Conservation (phyloP, 1,139 yeast genomes). For the Candida sp. region DNA sequence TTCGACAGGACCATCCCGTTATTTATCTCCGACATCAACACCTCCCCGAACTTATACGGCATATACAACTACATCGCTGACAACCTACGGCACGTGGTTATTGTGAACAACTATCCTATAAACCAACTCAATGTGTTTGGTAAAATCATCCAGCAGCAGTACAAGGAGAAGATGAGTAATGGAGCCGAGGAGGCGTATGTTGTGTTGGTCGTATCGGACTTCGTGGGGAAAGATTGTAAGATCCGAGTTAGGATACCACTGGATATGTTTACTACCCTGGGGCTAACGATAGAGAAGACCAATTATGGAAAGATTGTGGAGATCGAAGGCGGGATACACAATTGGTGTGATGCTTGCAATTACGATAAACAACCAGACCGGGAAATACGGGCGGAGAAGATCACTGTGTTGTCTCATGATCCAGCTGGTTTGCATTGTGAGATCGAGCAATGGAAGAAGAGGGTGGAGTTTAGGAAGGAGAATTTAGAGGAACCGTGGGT, state of each 20-base stretch:
- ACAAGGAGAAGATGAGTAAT: slow-evolving; percentile 7
- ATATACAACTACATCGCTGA: slow-evolving; percentile 15
- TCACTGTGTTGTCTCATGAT: slow-evolving; percentile 1
- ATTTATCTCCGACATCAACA: slow-evolving; percentile 19
- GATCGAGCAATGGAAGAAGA: slow-evolving; percentile 35
- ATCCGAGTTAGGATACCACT: slow-evolving; percentile 15
- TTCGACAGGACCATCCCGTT: slow-evolving; percentile 16
- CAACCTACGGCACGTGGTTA: slow-evolving; percentile 13
- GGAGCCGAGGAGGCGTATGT: slow-evolving; percentile 9
- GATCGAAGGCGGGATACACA: slow-evolving; percentile 12
- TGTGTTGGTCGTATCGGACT: slow-evolving; percentile 19
- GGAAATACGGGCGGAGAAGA: neutral
- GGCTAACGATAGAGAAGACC: slow-evolving; percentile 12
- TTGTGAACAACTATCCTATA: slow-evolving; percentile 22
- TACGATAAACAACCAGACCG: neutral
- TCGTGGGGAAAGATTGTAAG: slow-evolving; percentile 15
- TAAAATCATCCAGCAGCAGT: slow-evolving; percentile 18
- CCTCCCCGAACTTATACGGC: slow-evolving; percentile 10
- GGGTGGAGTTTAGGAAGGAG: slow-evolving; percentile 25
- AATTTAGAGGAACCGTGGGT: slow-evolving; percentile 27
- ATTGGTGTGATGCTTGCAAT: neutral
- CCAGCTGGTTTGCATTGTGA: slow-evolving; percentile 24
- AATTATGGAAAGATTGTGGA: slow-evolving; percentile 22
- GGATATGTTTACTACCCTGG: slow-evolving; percentile 12
- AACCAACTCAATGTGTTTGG: slow-evolving; percentile 17